These are phyloP conservation scores for Periglandula ipomoeae DNA, from an alignment of 2,329 filamentous ascomycete species.

Conservation along the genomic window DNA sequence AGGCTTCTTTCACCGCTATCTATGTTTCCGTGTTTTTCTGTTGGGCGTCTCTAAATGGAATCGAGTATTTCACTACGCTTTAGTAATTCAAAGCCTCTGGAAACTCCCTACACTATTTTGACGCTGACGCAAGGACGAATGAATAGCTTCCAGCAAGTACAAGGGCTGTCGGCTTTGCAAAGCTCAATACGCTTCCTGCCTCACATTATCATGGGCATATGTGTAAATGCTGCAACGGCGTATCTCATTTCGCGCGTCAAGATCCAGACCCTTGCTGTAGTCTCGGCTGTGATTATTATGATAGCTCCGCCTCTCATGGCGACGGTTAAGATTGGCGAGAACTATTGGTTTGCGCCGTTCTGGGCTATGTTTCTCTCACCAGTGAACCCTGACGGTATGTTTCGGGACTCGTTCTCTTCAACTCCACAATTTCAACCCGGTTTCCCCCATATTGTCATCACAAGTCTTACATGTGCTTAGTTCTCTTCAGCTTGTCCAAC, in stretches of 20 bases:
- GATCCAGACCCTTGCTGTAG: conserved; percentile 28
- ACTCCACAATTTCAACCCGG: neutral
- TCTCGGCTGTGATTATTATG: conserved; percentile 34
- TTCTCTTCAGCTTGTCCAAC: conserved; percentile 46
- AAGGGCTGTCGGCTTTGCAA: conserved; percentile 33
- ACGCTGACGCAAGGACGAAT: fast-evolving
- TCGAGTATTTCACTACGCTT: conserved; percentile 38
- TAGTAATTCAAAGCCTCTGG: conserved; percentile 31
- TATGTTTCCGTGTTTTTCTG: conserved; percentile 41
- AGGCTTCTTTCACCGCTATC: conserved; percentile 42
- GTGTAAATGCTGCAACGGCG: conserved; percentile 33
- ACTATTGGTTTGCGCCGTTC: conserved; percentile 40
- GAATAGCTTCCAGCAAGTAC: conserved; percentile 37
- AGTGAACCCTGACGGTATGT: conserved; percentile 31
- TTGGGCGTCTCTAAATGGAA: conserved; percentile 35
- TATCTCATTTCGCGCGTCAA: conserved; percentile 29
- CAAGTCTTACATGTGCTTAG: conserved; percentile 13
- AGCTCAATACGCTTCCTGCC: conserved; percentile 40
- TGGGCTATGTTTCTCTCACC: conserved; percentile 36
- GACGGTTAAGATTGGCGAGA: conserved; percentile 32
- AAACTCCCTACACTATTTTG: neutral
- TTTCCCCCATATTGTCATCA: neutral
- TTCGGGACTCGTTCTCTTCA: neutral
- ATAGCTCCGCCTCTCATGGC: conserved; percentile 46
- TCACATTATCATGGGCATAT: conserved; percentile 32